A percentile compares a stretch with the other conserved stretches of the same genome.
phyloP scores from a whole-genome alignment of 2,329 filamentous ascomycete genomes.

The Penicillium concentricum region DNA sequence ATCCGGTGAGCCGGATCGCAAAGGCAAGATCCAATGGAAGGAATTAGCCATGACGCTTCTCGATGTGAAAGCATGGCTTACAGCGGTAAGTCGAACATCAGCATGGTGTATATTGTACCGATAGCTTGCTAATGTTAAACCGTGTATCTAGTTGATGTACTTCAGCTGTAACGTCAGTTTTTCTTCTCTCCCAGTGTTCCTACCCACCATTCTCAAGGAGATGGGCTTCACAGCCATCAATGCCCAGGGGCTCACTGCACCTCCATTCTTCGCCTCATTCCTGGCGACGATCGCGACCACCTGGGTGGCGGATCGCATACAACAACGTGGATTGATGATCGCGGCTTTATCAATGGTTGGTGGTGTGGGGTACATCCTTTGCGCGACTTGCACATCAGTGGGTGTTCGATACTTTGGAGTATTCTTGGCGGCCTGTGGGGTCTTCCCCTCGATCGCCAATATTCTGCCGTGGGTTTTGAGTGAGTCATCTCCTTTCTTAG shows the following conservation, averaged over 20 bases:
- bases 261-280: constrained; percentile 68
- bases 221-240: constrained; percentile 68
- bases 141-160: constrained; percentile 49
- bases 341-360: constrained; percentile 56
- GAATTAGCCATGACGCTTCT: constrained; percentile 48
- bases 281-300: constrained; percentile 61
- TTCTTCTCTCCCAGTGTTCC: constrained; percentile 63
- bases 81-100: constrained; percentile 36
- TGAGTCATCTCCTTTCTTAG: constrained; percentile 24
- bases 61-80: constrained; percentile 51
- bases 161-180: constrained; percentile 65
- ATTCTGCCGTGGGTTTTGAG: constrained; percentile 67
- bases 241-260: constrained; percentile 70
- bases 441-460: constrained; percentile 68
- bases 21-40: constrained; percentile 46
- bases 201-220: constrained; percentile 61
- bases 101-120: not conserved
- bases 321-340: constrained; percentile 64
- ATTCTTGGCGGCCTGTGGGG: constrained; percentile 58
- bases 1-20: constrained; percentile 47
- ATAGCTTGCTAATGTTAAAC: not conserved
- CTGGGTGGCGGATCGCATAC: constrained; percentile 63
- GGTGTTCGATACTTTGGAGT: constrained; percentile 53
- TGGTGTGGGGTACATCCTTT: constrained; percentile 63
- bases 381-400: constrained; percentile 56